These are phyloP conservation scores for Amanita muscaria DNA, from an alignment of 768 basidiomycete species.

Conservation along the genomic window DNA sequence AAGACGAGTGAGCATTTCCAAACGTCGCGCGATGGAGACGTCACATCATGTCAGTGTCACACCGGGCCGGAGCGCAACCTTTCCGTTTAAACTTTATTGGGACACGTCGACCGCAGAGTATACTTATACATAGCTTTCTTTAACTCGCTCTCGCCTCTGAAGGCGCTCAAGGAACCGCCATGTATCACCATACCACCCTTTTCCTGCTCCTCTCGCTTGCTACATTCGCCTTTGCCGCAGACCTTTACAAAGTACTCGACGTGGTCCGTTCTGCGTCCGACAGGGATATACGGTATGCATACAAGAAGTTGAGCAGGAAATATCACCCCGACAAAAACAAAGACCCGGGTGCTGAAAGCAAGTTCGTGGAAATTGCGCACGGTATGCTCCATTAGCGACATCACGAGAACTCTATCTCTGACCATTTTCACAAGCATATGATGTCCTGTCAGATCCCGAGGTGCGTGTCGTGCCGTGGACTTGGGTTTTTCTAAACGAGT, in stretches of 20 bases:
- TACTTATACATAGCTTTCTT: too few relatives aligned
- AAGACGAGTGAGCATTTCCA: conserved; percentile 1
- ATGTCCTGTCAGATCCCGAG: conserved; percentile 81
- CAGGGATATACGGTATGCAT: conserved; percentile 85
- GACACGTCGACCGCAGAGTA: conserved; percentile 4
- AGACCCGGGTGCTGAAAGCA: conserved; percentile 69
- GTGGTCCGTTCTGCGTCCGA: conserved; percentile 76
- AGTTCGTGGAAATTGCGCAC: conserved; percentile 86
- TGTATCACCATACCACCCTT: conserved; percentile 28
- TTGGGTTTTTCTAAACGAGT: conserved; percentile 7
- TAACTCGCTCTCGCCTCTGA: neutral
- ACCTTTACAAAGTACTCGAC: conserved; percentile 79
- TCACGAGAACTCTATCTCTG: conserved; percentile 3
- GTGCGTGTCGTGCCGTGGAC: conserved; percentile 34
- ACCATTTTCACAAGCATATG: conserved; percentile 57
- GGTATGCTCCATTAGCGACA: conserved; percentile 38
- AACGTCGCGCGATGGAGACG: neutral
- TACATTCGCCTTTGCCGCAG: conserved; percentile 43
- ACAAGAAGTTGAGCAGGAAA: conserved; percentile 81
- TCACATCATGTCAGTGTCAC: neutral
- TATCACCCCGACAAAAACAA: conserved; percentile 96
- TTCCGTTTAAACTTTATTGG: conserved; percentile 1
- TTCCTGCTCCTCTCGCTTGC: conserved; percentile 29
- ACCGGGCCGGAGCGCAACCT: neutral
- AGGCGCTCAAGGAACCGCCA: conserved; percentile 5